Percentiles rank a stretch among this genome's conserved stretches.
Evolutionary conservation across 441 rosid genomes (phyloP).

Genomic region (Melastoma candidum): DNA sequence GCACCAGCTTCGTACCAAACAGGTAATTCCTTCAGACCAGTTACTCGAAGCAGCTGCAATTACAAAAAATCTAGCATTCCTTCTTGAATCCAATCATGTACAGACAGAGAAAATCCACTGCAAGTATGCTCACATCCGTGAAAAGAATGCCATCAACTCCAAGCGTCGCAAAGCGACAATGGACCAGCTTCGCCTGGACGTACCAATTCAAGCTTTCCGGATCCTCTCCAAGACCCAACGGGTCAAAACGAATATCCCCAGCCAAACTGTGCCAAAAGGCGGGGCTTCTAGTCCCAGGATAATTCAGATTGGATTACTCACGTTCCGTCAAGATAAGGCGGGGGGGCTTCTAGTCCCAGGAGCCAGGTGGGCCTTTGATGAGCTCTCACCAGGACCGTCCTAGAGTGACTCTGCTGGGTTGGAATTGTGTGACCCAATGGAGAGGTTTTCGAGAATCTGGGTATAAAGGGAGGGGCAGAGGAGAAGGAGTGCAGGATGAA

Average conservation of each 20-base stretch:
- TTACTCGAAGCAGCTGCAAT: slow-evolving; percentile 61
- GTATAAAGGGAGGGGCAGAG: slow-evolving; percentile 20
- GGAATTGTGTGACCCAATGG: slow-evolving; percentile 18
- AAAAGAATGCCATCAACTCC: slow-evolving; percentile 92
- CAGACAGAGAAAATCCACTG: not conserved
- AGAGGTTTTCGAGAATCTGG: slow-evolving; percentile 13
- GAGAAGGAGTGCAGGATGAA: slow-evolving; percentile 30
- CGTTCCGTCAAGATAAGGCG: slow-evolving; percentile 87
- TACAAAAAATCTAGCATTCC: not conserved
- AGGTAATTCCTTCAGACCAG: slow-evolving; percentile 63
- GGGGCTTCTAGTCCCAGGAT: slow-evolving; percentile 2
- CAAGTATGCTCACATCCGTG: slow-evolving; percentile 49
- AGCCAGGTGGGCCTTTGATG: slow-evolving; percentile 89
- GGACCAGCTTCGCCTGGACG: slow-evolving; percentile 94
- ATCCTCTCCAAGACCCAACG: slow-evolving; percentile 89
- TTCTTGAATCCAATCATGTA: slow-evolving; percentile 1
- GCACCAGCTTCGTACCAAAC: slow-evolving; percentile 98
- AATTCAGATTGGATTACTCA: slow-evolving; percentile 25
- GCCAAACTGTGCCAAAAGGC: slow-evolving; percentile 34
- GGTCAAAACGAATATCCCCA: slow-evolving; percentile 90
- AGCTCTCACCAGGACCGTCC: slow-evolving; percentile 28
- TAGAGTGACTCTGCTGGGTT: slow-evolving; percentile 14
- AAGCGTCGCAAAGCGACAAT: slow-evolving; percentile 86
- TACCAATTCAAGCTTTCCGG: slow-evolving; percentile 89
- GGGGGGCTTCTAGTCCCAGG: slow-evolving; percentile 74